A percentile compares a stretch with the other conserved stretches of the same genome.
Conservation (phyloP, 1,139 yeast species). For the Nadsonia starkeyi-henricii region DNA sequence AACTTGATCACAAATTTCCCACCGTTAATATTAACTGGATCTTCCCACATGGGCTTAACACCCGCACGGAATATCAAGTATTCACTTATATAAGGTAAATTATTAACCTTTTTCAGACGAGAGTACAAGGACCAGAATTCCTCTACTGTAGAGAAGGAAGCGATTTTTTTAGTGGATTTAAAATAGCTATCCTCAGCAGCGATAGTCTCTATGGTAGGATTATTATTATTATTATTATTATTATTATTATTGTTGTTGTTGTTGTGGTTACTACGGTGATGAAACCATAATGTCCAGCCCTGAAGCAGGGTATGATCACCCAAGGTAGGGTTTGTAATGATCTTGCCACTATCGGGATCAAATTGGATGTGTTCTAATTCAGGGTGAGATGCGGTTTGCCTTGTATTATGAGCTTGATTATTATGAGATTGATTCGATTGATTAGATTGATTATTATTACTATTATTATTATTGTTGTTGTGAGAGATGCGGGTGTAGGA, state of each 20-base stretch:
- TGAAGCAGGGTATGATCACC: neutral
- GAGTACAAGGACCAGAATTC: slow-evolving; percentile 47
- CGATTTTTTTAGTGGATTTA: slow-evolving; percentile 20
- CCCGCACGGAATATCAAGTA: slow-evolving; percentile 49
- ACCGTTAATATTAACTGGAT: slow-evolving; percentile 46
- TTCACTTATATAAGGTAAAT: slow-evolving; percentile 42
- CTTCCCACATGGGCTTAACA: slow-evolving; percentile 61
- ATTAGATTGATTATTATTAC: too few relatives aligned
- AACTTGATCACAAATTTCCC: slow-evolving; percentile 56
- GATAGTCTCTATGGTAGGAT: neutral
- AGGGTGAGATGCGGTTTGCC: neutral
- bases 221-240: too few relatives aligned
- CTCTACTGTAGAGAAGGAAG: slow-evolving; percentile 33
- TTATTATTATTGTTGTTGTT: neutral
- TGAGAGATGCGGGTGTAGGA: too few relatives aligned
- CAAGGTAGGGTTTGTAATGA: neutral
- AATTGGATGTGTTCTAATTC: neutral
- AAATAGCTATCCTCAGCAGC: neutral
- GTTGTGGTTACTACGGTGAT: neutral
- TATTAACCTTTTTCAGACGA: slow-evolving; percentile 34
- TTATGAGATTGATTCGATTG: too few relatives aligned
- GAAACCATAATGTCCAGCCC: neutral
- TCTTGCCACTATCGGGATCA: neutral
- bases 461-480: too few relatives aligned
- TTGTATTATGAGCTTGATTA: too few relatives aligned